phyloP scores from a whole-genome alignment of 805 yeast species.

The Starmerella bombi region DNA sequence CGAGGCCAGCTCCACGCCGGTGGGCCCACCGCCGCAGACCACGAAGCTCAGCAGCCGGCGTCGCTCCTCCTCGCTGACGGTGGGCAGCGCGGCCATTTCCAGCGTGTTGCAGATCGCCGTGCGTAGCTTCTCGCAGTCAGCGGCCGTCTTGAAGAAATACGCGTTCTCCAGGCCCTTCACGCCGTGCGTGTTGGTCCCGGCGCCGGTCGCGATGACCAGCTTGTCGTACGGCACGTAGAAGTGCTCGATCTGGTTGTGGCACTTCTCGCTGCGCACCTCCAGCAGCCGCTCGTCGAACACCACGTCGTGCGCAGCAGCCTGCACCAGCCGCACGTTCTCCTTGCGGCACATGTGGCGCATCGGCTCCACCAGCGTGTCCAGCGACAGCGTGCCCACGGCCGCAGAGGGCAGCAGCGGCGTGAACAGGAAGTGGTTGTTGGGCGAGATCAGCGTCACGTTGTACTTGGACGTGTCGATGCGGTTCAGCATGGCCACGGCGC shows the following conservation, averaged over 20 bases:
- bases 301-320: conserved; percentile 48
- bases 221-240: conserved; percentile 64
- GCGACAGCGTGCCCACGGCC: conserved; percentile 56
- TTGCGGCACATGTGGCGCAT: conserved; percentile 42
- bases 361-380: conserved; percentile 51
- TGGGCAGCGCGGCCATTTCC: conserved; percentile 53
- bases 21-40: conserved; percentile 65
- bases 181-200: conserved; percentile 56
- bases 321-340: conserved; percentile 47
- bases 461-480: conserved; percentile 41
- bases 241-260: conserved; percentile 28
- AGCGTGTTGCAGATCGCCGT: conserved; percentile 41
- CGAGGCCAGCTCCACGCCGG: conserved; percentile 64
- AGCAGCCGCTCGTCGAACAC: conserved; percentile 44
- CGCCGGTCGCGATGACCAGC: conserved; percentile 55
- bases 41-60: conserved; percentile 48
- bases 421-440: conserved; percentile 54
- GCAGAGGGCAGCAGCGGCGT: conserved; percentile 60
- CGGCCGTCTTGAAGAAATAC: conserved; percentile 50
- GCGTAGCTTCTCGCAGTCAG: conserved; percentile 47
- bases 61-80: conserved; percentile 50
- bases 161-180: conserved; percentile 55
- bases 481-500: conserved; percentile 47
- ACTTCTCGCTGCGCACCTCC: conserved; percentile 38
- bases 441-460: conserved; percentile 54